Base-by-base conservation (phyloP, 1,284 basidiomycete species). In the Bjerkandera adusta region DNA sequence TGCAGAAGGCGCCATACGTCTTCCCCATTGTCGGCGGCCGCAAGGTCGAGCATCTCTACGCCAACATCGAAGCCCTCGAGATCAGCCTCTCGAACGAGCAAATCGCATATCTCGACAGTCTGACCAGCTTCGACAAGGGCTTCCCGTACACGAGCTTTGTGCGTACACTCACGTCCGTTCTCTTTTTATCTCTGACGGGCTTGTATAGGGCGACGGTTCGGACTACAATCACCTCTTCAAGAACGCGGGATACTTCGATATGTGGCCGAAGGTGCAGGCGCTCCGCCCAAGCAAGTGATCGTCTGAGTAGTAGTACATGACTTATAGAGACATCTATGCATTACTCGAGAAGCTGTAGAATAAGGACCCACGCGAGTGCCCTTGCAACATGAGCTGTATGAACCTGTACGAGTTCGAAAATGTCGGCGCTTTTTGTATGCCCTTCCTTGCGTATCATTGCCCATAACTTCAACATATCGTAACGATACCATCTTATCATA, bases 11-110 rank as follows among this genome's bases (percentile, higher is more conserved):
- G 0, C 56, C 57, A 0, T 56, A 52, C 42, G 55, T 57, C 24
- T 60, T 60, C 45, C 58, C 60, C 4, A 47, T 60, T 37, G 38
- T 59, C 38, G 57, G 60, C 8, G 59, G 57, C n/a, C 54, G 59
- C 15, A 62, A 62, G 45, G 46, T 60, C 38, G 59, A 57, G 44
- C 60, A 62, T 1, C 47, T 62, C 4, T 22, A 43, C 0, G 51
- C 45, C 1, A 61, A 62, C 35, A 18, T 62, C n/a, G 36, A 45
- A 13, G 59, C 61, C 4, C 52, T 62, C 25, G 54, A 54, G 21
- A 53, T 62, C 33, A 47, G 47, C 15, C 52, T 62, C 30, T 50
- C 51, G 1, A 25, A 48, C 0, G 56, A 59, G 34, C 57, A 61
- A 21, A 46, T 60, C 24, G 46, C 52, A 50, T 49, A 42, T 20